Conservation (phyloP, 2,329 filamentous ascomycete species). For the Penicillium sp. region DNA sequence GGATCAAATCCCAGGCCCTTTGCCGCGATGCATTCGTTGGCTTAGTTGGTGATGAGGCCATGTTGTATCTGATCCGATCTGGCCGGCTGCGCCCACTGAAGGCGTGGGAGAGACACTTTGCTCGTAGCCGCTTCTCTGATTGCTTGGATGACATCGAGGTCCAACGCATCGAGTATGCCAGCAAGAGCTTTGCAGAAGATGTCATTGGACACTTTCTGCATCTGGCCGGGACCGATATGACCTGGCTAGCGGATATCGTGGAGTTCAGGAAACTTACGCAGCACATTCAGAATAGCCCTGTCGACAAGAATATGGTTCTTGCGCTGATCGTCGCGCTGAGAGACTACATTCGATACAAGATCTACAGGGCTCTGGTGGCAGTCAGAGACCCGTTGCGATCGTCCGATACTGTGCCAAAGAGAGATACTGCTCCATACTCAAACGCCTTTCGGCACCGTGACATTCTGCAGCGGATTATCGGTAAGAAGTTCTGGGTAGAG, state of each 20-base stretch:
- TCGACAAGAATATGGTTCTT: constrained; percentile 14
- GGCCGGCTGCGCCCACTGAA: constrained; percentile 2
- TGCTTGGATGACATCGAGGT: constrained; percentile 52
- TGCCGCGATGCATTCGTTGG: constrained; percentile 52
- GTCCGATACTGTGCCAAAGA: neutral
- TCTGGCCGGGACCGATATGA: constrained; percentile 34
- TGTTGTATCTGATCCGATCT: constrained; percentile 38
- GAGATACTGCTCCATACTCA: neutral
- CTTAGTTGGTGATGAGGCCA: constrained; percentile 59
- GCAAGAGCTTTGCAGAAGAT: constrained; percentile 50
- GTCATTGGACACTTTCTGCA: constrained; percentile 36
- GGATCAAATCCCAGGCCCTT: constrained; percentile 33
- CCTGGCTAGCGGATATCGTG: constrained; percentile 35
- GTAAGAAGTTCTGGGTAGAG: constrained; percentile 9
- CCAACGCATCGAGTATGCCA: constrained; percentile 58
- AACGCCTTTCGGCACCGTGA: neutral
- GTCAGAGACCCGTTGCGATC: constrained; percentile 2
- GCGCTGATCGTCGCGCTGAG: constrained; percentile 27
- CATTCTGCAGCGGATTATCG: constrained; percentile 15
- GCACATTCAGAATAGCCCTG: constrained; percentile 12
- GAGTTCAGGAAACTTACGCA: constrained; percentile 30
- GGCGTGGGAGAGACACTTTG: constrained; percentile 32
- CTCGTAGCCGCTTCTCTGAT: constrained; percentile 46
- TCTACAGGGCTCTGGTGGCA: constrained; percentile 20
- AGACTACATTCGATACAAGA: constrained; percentile 29